Base-by-base conservation (phyloP, 306 rosid genomes). In the Pueraria montana region DNA sequence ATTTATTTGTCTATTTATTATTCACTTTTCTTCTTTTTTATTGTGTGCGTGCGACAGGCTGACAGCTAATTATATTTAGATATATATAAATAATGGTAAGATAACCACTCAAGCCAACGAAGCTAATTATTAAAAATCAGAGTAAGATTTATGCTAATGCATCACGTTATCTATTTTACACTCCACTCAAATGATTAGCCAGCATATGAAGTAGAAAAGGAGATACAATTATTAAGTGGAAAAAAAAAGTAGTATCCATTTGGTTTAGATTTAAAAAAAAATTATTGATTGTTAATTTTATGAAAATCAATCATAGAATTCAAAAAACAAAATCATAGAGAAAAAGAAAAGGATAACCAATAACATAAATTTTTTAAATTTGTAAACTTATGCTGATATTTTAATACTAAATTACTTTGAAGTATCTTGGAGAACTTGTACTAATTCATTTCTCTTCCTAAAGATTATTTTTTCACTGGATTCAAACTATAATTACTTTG, bases 91-190 rank as follows among this genome's bases (percentile, higher is more conserved):
- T 17, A 52, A 38, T 52, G 23, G 3, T 67, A 46, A 46, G 72
- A 68, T 59, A 67, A 21, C 26, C 12, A 34, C 30, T 36, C 34
- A 77, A 70, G 38, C n/a, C 59, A 77, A 36, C 49, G 8, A 63
- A 84, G 42, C 46, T 45, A 71, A 50, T 71, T 5, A 18, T 8
- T 40, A n/a, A 48, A 34, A 21, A 24, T 12, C 11, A 3, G 16
- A 72, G 20, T 45, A 24, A 72, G n/a, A 13, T 84, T 84, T 38
- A 72, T 38, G 59, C 49, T 50, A 46, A 49, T 23, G 72, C 78
- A 52, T 38, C 79, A 72, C 52, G 87, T 71, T 72, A 77, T 83
- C 70, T 6, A 72, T 72, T 16, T 71, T 9, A 50, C 75, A 63
- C 80, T 63, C 65, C 84, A 55, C 17, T 55, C 13, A 56, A 43